These are phyloP conservation scores for Chlorella sp. DNA, from an alignment of 139 green algal species.

Conservation along the genomic window DNA sequence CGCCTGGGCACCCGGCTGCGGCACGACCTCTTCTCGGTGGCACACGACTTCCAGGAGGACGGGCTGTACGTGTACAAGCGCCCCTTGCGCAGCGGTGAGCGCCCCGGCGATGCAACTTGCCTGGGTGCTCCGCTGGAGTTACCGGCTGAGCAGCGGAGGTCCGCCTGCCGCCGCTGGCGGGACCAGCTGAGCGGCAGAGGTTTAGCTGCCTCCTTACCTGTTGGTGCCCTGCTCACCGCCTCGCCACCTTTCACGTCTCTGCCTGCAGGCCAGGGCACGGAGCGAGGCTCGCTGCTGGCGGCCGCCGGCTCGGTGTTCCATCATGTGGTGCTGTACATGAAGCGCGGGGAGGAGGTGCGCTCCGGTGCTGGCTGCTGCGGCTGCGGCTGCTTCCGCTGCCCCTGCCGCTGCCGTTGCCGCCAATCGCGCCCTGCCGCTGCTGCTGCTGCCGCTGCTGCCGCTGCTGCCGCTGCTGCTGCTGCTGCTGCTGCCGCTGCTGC, in stretches of 20 bases:
- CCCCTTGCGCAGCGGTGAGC: constrained; percentile 31
- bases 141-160: no score
- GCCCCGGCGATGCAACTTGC: not conserved
- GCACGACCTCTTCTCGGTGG: not conserved
- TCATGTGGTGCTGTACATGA: constrained; percentile 53
- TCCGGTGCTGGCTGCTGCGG: not conserved
- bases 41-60: constrained; percentile 25
- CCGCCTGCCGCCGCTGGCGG: not conserved
- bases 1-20: constrained; percentile 11
- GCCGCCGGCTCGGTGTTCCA: constrained; percentile 51
- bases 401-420: not conserved
- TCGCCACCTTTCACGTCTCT: not conserved
- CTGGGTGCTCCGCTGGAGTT: not conserved
- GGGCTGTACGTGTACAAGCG: constrained; percentile 60
- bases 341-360: constrained; percentile 19
- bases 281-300: constrained; percentile 28
- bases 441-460: not conserved
- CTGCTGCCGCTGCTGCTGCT: not conserved
- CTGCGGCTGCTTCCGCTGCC: not conserved
- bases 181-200: not conserved
- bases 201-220: not conserved
- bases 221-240: not conserved
- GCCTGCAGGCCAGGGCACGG: not conserved
- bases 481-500: no score
- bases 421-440: not conserved